Evolutionary conservation across 495 filamentous ascomycete species (phyloP).

Genomic region (Elasticomyces elasticus): DNA sequence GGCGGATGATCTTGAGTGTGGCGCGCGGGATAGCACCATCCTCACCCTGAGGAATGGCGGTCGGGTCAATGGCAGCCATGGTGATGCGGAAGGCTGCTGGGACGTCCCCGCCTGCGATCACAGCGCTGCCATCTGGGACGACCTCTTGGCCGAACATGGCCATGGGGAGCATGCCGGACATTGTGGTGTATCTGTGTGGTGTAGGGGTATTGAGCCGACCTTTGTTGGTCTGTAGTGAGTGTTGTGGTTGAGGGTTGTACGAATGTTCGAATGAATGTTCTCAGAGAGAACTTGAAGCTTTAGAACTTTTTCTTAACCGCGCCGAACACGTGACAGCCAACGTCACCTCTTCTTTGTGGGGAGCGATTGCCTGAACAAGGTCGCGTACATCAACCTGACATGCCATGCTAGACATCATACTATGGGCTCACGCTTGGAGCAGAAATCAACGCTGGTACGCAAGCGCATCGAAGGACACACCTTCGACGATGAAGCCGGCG

Average conservation of each 20-base stretch:
- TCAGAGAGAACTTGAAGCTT: too few relatives aligned
- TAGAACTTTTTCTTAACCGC: too few relatives aligned
- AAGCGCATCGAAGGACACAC: constrained; percentile 72
- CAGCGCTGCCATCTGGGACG: constrained; percentile 63
- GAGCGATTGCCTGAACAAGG: too few relatives aligned
- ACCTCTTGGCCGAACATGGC: constrained; percentile 85
- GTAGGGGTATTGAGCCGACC: neutral
- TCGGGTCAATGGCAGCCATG: constrained; percentile 96
- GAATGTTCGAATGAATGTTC: too few relatives aligned
- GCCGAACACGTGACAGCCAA: too few relatives aligned
- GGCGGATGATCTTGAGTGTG: constrained; percentile 81
- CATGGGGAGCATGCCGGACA: constrained; percentile 49
- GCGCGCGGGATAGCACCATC: constrained; percentile 59
- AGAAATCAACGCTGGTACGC: constrained; percentile 63
- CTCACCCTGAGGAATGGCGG: constrained; percentile 53
- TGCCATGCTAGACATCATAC: too few relatives aligned
- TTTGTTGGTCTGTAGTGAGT: neutral
- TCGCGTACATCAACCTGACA: too few relatives aligned
- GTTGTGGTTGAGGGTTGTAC: too few relatives aligned
- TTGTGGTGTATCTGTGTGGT: neutral
- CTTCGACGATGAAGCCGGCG: constrained; percentile 64
- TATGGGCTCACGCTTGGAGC: constrained; percentile 74
- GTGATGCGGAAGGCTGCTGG: constrained; percentile 86
- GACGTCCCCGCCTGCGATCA: constrained; percentile 63
- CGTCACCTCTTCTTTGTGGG: too few relatives aligned